A percentile compares a stretch with the other conserved stretches of the same genome.
phyloP scores from a whole-genome alignment of 2,329 filamentous ascomycete species.

The Botrytis cinerea region DNA sequence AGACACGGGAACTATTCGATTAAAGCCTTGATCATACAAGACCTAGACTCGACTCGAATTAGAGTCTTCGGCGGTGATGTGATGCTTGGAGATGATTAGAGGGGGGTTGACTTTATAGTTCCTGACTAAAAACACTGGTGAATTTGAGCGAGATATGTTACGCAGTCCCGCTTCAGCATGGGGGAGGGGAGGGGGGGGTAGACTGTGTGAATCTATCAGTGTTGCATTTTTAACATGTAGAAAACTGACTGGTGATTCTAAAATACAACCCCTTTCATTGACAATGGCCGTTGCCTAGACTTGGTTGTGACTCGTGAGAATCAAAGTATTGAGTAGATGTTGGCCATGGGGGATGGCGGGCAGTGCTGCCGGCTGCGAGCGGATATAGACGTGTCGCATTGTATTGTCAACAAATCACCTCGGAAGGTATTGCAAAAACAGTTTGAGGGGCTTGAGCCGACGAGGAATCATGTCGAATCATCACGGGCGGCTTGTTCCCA shows the following conservation, averaged over 20 bases:
- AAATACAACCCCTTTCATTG: neutral
- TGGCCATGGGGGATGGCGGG: neutral
- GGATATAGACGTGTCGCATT: neutral
- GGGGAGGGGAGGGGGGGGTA: neutral
- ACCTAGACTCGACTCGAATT: conserved; percentile 11
- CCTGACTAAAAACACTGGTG: conserved; percentile 3
- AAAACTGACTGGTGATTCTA: neutral
- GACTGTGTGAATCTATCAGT: neutral
- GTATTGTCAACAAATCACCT: conserved; percentile 1
- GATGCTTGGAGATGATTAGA: neutral
- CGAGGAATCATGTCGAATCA: conserved; percentile 3
- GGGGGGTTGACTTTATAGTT: conserved; percentile 3
- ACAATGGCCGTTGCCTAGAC: neutral
- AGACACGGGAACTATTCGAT: conserved; percentile 7
- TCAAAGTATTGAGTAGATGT: neutral
- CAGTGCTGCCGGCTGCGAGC: neutral
- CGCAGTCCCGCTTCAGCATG: conserved; percentile 6
- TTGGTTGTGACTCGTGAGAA: neutral
- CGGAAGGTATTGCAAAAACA: neutral
- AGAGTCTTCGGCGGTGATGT: conserved; percentile 2
- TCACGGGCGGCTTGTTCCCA: neutral
- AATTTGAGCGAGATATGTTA: conserved; percentile 15
- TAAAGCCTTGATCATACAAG: conserved; percentile 5
- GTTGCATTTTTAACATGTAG: neutral
- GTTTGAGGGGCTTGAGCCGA: neutral